Evolutionary conservation across 495 filamentous ascomycete species (phyloP).

Genomic region (Penicillium pancosmium): DNA sequence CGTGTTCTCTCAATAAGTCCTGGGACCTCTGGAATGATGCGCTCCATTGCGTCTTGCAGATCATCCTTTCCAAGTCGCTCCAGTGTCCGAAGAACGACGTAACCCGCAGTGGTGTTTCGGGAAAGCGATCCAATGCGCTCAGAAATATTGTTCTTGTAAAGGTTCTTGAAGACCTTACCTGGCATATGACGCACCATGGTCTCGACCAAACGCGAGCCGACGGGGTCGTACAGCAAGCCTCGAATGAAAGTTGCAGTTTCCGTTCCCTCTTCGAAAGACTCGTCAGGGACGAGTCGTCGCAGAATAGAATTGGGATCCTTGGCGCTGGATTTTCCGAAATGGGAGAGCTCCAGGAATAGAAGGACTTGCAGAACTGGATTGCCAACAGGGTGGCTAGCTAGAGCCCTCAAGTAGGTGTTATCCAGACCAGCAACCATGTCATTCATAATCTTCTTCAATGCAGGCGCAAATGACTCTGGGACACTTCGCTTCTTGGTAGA

Average conservation of each 20-base stretch:
- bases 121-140: conserved; percentile 75
- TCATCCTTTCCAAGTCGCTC: conserved; percentile 85
- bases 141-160: conserved; percentile 75
- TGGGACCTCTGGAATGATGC: conserved; percentile 68
- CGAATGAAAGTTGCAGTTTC: conserved; percentile 74
- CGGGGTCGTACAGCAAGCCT: conserved; percentile 80
- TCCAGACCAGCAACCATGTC: conserved; percentile 72
- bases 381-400: conserved; percentile 84
- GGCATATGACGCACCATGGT: conserved; percentile 77
- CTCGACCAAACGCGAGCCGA: conserved; percentile 89
- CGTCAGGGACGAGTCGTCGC: conserved; percentile 64
- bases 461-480: conserved; percentile 73
- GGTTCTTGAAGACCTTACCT: conserved; percentile 83
- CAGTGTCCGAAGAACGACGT: conserved; percentile 76
- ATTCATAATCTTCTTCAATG: conserved; percentile 75
- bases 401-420: conserved; percentile 70
- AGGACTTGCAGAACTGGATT: conserved; percentile 89
- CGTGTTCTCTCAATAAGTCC: conserved; percentile 72
- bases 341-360: conserved; percentile 77
- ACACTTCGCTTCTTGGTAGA: conserved; percentile 55
- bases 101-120: conserved; percentile 86
- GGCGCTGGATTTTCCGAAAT: conserved; percentile 64
- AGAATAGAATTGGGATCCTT: conserved; percentile 64
- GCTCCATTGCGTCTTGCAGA: conserved; percentile 65
- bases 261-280: conserved; percentile 58